Evolutionary conservation across 345 rosid species (phyloP).

Genomic region (Eucalyptus pauciflora): DNA sequence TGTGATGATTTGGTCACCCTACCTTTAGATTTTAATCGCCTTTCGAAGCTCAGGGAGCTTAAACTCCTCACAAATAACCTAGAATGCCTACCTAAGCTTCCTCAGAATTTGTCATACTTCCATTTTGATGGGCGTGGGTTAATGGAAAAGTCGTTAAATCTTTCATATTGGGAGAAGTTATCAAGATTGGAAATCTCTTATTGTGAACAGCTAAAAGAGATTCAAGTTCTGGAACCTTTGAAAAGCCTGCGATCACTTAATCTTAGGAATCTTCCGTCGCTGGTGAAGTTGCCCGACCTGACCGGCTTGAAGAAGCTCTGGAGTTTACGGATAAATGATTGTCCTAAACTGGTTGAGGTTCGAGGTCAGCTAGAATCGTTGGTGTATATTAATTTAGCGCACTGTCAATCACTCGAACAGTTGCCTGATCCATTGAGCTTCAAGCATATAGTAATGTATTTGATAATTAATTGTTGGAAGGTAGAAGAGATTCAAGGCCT

Average conservation of each 20-base stretch:
- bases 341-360: not conserved
- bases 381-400: fast-evolving
- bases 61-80: fast-evolving
- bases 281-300: not conserved
- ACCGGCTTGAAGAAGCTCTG: not conserved
- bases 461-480: fast-evolving
- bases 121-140: fast-evolving
- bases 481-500: not conserved
- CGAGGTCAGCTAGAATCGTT: not conserved
- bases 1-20: not conserved
- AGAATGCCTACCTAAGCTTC: not conserved
- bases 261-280: fast-evolving
- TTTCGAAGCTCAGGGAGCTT: not conserved
- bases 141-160: too few species aligned
- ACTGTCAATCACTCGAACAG: not conserved
- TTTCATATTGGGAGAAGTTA: not conserved
- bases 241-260: fast-evolving
- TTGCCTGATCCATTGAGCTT: not conserved
- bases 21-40: not conserved
- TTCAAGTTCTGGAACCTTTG: too few species aligned
- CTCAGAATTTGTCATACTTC: not conserved
- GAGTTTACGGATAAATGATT: fast-evolving
- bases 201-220: not conserved
- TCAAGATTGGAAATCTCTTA: fast-evolving
- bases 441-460: fast-evolving